Evolutionary conservation across 768 basidiomycete species (phyloP), one percentile per base, ranked within the genome.

Genomic region (Leucosporidium yakuticum): DNA sequence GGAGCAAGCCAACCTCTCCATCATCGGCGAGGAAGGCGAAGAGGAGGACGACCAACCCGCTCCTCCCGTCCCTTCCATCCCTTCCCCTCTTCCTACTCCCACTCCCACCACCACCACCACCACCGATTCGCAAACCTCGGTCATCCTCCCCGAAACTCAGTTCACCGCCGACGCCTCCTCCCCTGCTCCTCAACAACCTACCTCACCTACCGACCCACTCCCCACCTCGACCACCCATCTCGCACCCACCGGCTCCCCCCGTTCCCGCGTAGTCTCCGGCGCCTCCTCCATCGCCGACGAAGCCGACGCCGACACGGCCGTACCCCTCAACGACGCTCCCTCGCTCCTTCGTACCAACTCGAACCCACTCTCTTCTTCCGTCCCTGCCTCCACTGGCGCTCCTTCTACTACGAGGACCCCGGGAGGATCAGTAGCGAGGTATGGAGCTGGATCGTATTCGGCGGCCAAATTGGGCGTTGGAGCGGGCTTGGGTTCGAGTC

Each of bases 281-380:
- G 55, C 69, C 2, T 71, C 69, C 4, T 62, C 66, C 20, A 55
- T 65, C 61, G 69, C 63, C 0, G 65, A 60, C 21, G 69, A 71
- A 19, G 69, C 69, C 15, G 69, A 71, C 44, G 63, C 51, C 39
- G 69, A 71, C 32, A 25, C 49, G 7, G 25, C 66, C 11, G 69
- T 68, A 17, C 69, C 69, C 8, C 69, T 71, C 50, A 71, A 71
- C 66, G 69, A 71, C 27, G 63, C 60, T 4, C 69, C 69, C 17
- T 71, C 69, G 0, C 21, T 60, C 8, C 63, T 62, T 12, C 69
- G 66, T 32, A 49, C 66, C 27, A 23, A 19, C 32, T 44, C 53
- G 39, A 8, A 44, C 8, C 39, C 39, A 8, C 39, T 44, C 39
- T 44, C 39, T 15, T 44, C 39, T 15, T 44, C 39, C 14, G 39